phyloP scores from a whole-genome alignment of 345 rosid species.

The Populus davidiana region DNA sequence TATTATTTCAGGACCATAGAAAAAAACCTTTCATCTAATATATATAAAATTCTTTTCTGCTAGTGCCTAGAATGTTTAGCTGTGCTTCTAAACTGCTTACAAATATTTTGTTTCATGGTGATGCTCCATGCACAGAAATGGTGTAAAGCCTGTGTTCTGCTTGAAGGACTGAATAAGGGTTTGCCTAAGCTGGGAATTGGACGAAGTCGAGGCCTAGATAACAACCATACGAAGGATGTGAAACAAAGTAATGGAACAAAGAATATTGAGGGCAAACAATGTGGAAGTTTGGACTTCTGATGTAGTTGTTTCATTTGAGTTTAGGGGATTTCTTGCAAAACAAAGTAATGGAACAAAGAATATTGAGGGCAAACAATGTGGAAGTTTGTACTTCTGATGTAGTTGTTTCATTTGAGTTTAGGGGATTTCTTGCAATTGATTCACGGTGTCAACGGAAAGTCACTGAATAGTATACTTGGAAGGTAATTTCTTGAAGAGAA shows the following conservation, averaged over 20 bases:
- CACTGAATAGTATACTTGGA: too few species aligned
- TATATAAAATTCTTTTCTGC: too few species aligned
- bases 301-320: background rate
- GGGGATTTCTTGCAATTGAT: background rate
- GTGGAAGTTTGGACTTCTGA: conserved; percentile 78
- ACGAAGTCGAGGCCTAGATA: conserved; percentile 44
- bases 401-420: background rate
- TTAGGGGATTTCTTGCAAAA: background rate
- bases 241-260: conserved; percentile 26
- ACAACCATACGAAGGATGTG: conserved; percentile 36
- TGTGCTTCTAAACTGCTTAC: background rate
- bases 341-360: conserved; percentile 29
- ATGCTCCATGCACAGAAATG: conserved; percentile 52
- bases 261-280: conserved; percentile 66
- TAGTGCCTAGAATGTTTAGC: background rate
- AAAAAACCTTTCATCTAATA: background rate
- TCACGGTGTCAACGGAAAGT: background rate
- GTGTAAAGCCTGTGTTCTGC: conserved; percentile 93
- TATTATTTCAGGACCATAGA: background rate
- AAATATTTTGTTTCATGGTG: background rate
- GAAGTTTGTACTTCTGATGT: conserved; percentile 63
- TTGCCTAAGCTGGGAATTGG: conserved; percentile 87
- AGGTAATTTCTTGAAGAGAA: background rate
- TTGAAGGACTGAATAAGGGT: conserved; percentile 86
- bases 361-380: conserved; percentile 76